Percentiles rank a stretch among this genome's conserved stretches.
phyloP scores from a whole-genome alignment of 1,139 yeast genomes.

The Protomyces inundatus region DNA sequence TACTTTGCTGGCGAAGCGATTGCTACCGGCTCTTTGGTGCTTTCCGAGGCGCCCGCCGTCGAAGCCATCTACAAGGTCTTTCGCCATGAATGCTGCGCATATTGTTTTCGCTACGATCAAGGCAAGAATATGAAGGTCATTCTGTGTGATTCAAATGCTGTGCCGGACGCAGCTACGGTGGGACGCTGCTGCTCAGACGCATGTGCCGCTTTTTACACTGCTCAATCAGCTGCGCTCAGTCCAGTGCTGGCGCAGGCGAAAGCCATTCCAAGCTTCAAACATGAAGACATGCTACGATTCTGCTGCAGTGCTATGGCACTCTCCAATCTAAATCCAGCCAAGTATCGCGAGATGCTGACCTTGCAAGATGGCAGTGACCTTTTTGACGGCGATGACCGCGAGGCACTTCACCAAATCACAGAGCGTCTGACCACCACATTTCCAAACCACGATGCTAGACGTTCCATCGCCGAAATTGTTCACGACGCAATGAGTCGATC shows the following conservation, averaged over 20 bases:
- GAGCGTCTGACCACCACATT: conserved; percentile 31
- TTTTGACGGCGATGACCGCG: conserved; percentile 33
- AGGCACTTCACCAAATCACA: conserved; percentile 35
- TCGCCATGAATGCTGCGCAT: conserved; percentile 60
- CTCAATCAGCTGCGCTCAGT: background rate
- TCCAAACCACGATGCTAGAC: background rate
- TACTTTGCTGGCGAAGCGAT: conserved; percentile 50
- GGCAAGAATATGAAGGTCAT: conserved; percentile 48
- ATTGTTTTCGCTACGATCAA: conserved; percentile 50
- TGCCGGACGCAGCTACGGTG: conserved; percentile 2
- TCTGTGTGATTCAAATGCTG: conserved; percentile 29
- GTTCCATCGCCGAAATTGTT: conserved; percentile 33
- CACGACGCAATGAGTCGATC: conserved; percentile 56
- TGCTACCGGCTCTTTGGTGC: conserved; percentile 44
- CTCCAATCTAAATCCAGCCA: conserved; percentile 39
- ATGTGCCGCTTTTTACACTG: background rate
- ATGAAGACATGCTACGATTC: conserved; percentile 50
- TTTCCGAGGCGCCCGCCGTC: conserved; percentile 46
- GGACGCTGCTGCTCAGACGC: background rate
- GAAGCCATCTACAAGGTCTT: conserved; percentile 51
- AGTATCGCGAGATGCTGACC: conserved; percentile 37
- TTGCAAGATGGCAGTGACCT: conserved; percentile 39
- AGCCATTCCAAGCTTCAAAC: background rate
- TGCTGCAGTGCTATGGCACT: conserved; percentile 49
- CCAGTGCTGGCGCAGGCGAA: background rate